Base-by-base conservation (phyloP, 345 rosid species). In the Syzygium aqueum region DNA sequence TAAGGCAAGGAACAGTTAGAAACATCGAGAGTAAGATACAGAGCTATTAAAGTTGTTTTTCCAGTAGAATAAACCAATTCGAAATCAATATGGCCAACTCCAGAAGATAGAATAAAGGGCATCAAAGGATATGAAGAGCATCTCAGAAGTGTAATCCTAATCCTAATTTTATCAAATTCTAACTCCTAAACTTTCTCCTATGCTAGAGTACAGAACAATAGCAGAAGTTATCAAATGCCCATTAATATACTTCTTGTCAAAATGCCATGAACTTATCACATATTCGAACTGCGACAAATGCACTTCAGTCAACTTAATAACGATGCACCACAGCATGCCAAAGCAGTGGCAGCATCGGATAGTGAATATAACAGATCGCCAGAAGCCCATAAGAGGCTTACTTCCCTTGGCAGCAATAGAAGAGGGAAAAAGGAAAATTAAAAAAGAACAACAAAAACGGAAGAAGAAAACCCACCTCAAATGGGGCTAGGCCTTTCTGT, bases 401-500 rank as follows among this genome's bases (percentile, higher is more conserved):
- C 27, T 3, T 56, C 61, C 22, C 61, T 56, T 56, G 61, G 61
- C 61, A 22, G 61, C 27, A 22, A 23, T 27, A 8, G 57, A 54
- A 54, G 10, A 21, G 11, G 27, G 21, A 33, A 21, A 67, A 67
- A 22, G 78, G 46, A 22, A 19, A 19, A 53, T 17, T 17, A 22
- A 22, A 51, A 28, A 84, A 1, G 10, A 1, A 25, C 46, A 46
- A 82, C 3, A 30, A 53, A n/a, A 53, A 54, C 5, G 7, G 80
- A 33, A 67, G 80, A 22, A 37, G 40, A 17, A 23, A 90, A 80
- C 88, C 25, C 87, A 97, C 99, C 99, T 97, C 99, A 87, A 88
- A 97, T 30, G 99, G 97, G 92, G 99, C 96, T 90, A 97, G 93
- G 49, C 96, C 93, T 73, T 84, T 88, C 89, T 89, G 95, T 85